These are phyloP conservation scores for Suillus subalutaceus DNA, from an alignment of 768 basidiomycete genomes.

Conservation along the genomic window DNA sequence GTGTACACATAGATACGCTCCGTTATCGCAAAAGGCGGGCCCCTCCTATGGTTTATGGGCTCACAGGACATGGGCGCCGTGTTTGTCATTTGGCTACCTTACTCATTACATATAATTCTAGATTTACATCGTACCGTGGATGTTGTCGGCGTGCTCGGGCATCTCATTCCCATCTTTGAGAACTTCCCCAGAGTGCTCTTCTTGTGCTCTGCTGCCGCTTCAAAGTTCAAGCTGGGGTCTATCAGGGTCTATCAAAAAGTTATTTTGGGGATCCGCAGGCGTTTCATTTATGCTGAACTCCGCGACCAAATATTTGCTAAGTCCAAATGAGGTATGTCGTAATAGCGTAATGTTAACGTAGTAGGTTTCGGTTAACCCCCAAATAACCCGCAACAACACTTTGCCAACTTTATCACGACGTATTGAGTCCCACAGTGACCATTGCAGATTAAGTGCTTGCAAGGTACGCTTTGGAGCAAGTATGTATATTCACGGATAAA, in stretches of 20 bases:
- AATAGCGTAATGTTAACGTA: not conserved
- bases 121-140: not conserved
- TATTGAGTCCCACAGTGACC: not conserved
- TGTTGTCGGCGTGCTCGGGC: not conserved
- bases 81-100: not conserved
- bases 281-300: not conserved
- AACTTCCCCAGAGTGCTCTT: not conserved
- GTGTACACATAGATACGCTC: not conserved
- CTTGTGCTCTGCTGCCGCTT: not conserved
- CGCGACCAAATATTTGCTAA: not conserved
- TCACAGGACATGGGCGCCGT: not conserved
- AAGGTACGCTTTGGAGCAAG: not conserved
- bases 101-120: not conserved
- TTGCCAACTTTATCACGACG: not conserved
- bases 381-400: not conserved
- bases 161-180: conserved; percentile 3
- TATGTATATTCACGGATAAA: not conserved
- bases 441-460: not conserved
- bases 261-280: conserved; percentile 2
- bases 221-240: not conserved
- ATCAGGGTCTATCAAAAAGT: conserved; percentile 5
- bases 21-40: not conserved
- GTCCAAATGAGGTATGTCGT: not conserved
- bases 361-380: not conserved
- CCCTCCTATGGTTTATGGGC: not conserved